Evolutionary conservation across 1,284 basidiomycete species (phyloP).

Genomic region (Boletus sp.): DNA sequence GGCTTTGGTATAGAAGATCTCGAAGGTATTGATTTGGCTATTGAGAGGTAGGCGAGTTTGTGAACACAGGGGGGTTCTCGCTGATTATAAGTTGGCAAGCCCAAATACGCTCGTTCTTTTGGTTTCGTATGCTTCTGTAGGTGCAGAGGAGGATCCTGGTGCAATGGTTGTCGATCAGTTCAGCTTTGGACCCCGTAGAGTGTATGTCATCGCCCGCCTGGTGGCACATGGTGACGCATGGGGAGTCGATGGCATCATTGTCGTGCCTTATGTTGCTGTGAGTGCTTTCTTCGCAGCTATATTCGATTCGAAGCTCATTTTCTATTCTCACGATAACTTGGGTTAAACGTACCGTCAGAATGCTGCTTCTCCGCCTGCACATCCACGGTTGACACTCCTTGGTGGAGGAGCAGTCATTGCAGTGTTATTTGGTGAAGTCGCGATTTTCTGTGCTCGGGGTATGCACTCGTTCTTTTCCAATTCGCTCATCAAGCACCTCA

Average conservation of each 20-base stretch:
- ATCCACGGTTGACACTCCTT: constrained; percentile 62
- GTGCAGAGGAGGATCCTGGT: constrained; percentile 42
- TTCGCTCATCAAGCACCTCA: neutral
- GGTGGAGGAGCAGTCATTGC: constrained; percentile 52
- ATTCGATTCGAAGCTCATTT: neutral
- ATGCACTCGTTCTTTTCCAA: constrained; percentile 10
- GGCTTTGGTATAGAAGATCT: constrained; percentile 51
- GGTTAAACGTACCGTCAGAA: constrained; percentile 42
- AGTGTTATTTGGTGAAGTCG: constrained; percentile 72
- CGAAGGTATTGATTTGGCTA: constrained; percentile 64
- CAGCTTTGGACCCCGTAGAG: constrained; percentile 47
- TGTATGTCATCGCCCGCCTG: constrained; percentile 60
- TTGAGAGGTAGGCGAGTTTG: constrained; percentile 47
- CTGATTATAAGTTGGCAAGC: constrained; percentile 29
- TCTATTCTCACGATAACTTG: neutral
- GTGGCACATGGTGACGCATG: constrained; percentile 27
- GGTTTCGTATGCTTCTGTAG: constrained; percentile 56
- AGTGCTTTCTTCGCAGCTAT: constrained; percentile 27
- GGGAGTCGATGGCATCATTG: constrained; percentile 38
- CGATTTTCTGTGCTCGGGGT: constrained; percentile 70
- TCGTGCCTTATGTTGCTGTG: constrained; percentile 74
- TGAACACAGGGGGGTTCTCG: constrained; percentile 3
- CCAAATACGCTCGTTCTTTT: constrained; percentile 54
- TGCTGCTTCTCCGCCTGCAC: constrained; percentile 62
- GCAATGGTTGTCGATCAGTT: constrained; percentile 41